phyloP scores from a whole-genome alignment of 2,329 filamentous ascomycete species.

The Microsporum audouinii region DNA sequence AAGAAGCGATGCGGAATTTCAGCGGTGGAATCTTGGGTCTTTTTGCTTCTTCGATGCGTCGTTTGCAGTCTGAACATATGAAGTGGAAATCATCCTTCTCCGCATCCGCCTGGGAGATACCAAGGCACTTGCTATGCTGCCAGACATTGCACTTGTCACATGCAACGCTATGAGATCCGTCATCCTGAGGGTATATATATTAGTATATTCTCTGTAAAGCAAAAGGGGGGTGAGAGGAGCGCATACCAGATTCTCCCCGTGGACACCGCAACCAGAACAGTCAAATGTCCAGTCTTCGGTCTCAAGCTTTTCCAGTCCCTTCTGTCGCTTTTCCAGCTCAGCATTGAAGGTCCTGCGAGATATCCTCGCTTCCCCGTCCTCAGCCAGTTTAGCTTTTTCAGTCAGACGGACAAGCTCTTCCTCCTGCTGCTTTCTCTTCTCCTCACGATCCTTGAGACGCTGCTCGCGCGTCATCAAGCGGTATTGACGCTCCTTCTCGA shows the following conservation, averaged over 20 bases:
- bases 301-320: constrained; percentile 61
- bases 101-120: constrained; percentile 64
- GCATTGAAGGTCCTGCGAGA: constrained; percentile 72
- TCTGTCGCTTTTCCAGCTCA: constrained; percentile 68
- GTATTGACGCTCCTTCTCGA: constrained; percentile 64
- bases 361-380: constrained; percentile 47
- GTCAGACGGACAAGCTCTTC: constrained; percentile 71
- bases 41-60: constrained; percentile 51
- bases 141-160: constrained; percentile 91
- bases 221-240: not conserved
- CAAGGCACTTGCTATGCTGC: constrained; percentile 91
- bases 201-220: not conserved
- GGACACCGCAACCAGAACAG: constrained; percentile 72
- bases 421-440: constrained; percentile 70
- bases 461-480: constrained; percentile 76
- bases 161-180: constrained; percentile 84
- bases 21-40: constrained; percentile 51
- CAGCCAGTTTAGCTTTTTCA: constrained; percentile 56
- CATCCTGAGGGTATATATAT: constrained; percentile 45
- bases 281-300: constrained; percentile 88
- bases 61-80: constrained; percentile 66
- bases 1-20: constrained; percentile 45
- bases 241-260: constrained; percentile 63
- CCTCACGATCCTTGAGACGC: constrained; percentile 73
- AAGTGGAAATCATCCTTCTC: constrained; percentile 82